These are phyloP conservation scores for Apiotrichum laibachii DNA, from an alignment of 1,284 basidiomycete species.

Conservation along the genomic window DNA sequence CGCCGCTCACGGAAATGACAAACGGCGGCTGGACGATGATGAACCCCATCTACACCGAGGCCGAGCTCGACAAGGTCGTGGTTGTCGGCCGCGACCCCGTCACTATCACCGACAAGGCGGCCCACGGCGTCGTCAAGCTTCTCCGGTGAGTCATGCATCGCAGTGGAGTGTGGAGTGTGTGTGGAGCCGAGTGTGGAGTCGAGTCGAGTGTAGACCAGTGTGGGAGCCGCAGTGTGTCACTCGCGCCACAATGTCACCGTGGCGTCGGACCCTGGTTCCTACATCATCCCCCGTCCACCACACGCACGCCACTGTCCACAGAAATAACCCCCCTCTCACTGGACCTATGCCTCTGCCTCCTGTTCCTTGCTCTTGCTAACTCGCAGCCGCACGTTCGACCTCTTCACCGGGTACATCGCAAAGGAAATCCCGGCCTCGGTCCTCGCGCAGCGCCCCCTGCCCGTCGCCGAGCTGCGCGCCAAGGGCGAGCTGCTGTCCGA, in stretches of 20 bases:
- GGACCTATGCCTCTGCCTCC: too few species aligned
- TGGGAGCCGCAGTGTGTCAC: too few species aligned
- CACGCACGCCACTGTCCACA: too few species aligned
- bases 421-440: constrained; percentile 52
- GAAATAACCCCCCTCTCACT: too few species aligned
- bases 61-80: constrained; percentile 54
- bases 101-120: constrained; percentile 69
- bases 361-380: constrained; percentile 4
- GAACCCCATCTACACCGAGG: constrained; percentile 50
- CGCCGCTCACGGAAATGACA: constrained; percentile 15
- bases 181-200: too few species aligned
- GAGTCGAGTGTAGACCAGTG: too few species aligned
- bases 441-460: constrained; percentile 50
- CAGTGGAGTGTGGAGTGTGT: too few species aligned
- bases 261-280: too few species aligned
- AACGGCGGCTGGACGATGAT: constrained; percentile 47
- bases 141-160: constrained; percentile 53
- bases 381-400: constrained; percentile 65
- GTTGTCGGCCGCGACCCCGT: constrained; percentile 68
- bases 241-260: too few species aligned
- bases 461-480: constrained; percentile 68
- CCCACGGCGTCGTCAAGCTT: constrained; percentile 62
- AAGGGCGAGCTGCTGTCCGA: constrained; percentile 70
- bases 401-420: constrained; percentile 68
- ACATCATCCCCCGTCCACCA: too few species aligned